These are phyloP conservation scores for Aspergillus tubingensis DNA, from an alignment of 2,329 filamentous ascomycete species.

Conservation along the genomic window DNA sequence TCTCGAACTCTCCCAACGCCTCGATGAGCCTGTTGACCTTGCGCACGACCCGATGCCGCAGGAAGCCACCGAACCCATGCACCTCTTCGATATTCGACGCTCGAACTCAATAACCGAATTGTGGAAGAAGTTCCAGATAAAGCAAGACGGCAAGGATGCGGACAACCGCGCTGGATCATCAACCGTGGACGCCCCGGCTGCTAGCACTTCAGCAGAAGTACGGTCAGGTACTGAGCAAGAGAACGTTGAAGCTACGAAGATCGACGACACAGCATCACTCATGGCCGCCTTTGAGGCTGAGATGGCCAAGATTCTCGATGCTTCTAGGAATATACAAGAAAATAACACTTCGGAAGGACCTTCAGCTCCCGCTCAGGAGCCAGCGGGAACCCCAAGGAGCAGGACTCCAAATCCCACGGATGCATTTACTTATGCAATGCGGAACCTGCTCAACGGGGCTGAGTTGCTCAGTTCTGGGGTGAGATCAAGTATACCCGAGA, in stretches of 20 bases:
- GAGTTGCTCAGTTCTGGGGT: constrained; percentile 41
- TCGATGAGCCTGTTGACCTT: constrained; percentile 43
- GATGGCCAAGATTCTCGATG: constrained; percentile 37
- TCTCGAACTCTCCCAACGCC: constrained; percentile 48
- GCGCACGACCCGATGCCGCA: constrained; percentile 9
- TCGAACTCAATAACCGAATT: constrained; percentile 42
- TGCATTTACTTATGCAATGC: constrained; percentile 36
- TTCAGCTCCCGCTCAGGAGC: constrained; percentile 14
- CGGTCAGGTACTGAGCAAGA: constrained; percentile 13
- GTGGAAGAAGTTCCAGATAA: constrained; percentile 39
- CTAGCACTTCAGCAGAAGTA: constrained; percentile 6
- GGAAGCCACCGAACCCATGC: constrained; percentile 34
- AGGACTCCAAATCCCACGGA: constrained; percentile 29
- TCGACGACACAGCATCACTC: constrained; percentile 32
- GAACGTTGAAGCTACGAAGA: constrained; percentile 14
- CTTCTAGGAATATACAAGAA: constrained; percentile 17
- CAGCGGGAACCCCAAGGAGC: constrained; percentile 14
- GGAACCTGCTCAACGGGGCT: constrained; percentile 37
- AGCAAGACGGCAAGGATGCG: constrained; percentile 2
- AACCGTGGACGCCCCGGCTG: background rate
- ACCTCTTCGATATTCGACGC: constrained; percentile 50
- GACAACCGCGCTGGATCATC: constrained; percentile 2
- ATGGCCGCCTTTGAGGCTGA: constrained; percentile 44
- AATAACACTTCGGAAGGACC: constrained; percentile 13
- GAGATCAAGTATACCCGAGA: constrained; percentile 37